Evolutionary conservation across 2,329 filamentous ascomycete species (phyloP).

Genomic region (Aspergillus pseudoglaucus): DNA sequence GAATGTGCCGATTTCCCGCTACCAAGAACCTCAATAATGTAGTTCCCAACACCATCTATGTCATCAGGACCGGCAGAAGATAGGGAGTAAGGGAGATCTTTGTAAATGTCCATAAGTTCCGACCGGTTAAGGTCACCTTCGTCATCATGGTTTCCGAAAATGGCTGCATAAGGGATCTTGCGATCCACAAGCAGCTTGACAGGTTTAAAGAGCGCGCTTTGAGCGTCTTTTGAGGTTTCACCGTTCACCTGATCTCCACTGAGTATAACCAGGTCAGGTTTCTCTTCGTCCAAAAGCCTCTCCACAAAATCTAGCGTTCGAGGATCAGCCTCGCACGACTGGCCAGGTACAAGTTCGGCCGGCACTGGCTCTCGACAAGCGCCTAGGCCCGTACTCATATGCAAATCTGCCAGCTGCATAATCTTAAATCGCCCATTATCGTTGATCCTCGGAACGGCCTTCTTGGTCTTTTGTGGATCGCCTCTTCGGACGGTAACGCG

Average conservation of each 20-base stretch:
- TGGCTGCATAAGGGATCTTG: constrained; percentile 85
- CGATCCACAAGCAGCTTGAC: constrained; percentile 75
- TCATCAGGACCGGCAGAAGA: constrained; percentile 75
- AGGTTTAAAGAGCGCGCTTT: constrained; percentile 91
- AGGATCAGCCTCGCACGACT: constrained; percentile 80
- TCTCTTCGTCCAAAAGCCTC: constrained; percentile 80
- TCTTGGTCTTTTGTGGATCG: constrained; percentile 55
- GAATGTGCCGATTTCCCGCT: constrained; percentile 75
- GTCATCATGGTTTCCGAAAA: constrained; percentile 97
- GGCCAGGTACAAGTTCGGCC: constrained; percentile 59
- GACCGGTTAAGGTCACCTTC: constrained; percentile 72
- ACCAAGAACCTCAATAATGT: constrained; percentile 82
- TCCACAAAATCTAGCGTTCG: constrained; percentile 85
- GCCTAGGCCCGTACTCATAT: constrained; percentile 84
- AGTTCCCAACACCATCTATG: constrained; percentile 89
- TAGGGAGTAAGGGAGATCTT: constrained; percentile 82
- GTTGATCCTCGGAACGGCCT: constrained; percentile 67
- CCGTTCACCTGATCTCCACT: constrained; percentile 95
- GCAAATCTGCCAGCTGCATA: constrained; percentile 89
- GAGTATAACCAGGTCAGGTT: constrained; percentile 83
- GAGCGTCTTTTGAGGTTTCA: constrained; percentile 82
- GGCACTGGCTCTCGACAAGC: constrained; percentile 81
- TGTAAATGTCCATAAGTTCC: constrained; percentile 76
- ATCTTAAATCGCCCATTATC: constrained; percentile 96
- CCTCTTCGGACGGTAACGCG: constrained; percentile 76